Base-by-base conservation (phyloP, 495 filamentous ascomycete species). In the Copromyces sp. region DNA sequence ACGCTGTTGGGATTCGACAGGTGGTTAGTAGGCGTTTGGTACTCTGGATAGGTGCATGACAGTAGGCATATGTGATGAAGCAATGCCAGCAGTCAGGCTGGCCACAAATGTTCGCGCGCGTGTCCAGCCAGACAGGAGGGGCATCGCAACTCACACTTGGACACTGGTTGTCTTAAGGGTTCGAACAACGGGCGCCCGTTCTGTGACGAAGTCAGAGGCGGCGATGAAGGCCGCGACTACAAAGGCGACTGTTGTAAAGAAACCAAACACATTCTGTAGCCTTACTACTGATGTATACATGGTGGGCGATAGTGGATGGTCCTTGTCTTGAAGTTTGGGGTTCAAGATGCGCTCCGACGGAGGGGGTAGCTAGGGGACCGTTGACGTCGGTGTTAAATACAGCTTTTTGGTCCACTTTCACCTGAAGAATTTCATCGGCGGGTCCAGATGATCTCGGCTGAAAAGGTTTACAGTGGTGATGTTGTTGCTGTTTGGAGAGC, bases 211-310 rank as follows among this genome's bases (percentile, higher is more conserved):
- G 69, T 92, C 91, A 8, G 94, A 93, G 53, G 90, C 79, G 47
- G 95, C 94, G 73, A 97, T 91, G 29, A 94, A 80, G 20, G 88
- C 87, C 47, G 90, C 94, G 37, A 97, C 90, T 73, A 87, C 86
- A 79, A 95, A 94, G 40, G 92, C 90, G 72, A 97, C 94, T 40
- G 94, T 95, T 38, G 95, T 98, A 86, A 98, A 98, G 89, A 96
- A 97, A 80, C 95, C 94, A 82, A 99, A 99, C 75, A 94, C 90
- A 84, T 94, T 94, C 82, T 99, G 95, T 72, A 88, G 81, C 73
- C 95, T 91, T 44, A 91, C 93, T 39, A 95, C 80, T 29, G 90
- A 87, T 76, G 94, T 94, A 82, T 98, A 92, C 95, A 99, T 98
- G 73, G 73, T 87, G 83, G 78, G 71, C 73, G 75, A 44, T 39